Evolutionary conservation across 148 eudicot genomes (phyloP).

Genomic region (Simmondsia chinensis): DNA sequence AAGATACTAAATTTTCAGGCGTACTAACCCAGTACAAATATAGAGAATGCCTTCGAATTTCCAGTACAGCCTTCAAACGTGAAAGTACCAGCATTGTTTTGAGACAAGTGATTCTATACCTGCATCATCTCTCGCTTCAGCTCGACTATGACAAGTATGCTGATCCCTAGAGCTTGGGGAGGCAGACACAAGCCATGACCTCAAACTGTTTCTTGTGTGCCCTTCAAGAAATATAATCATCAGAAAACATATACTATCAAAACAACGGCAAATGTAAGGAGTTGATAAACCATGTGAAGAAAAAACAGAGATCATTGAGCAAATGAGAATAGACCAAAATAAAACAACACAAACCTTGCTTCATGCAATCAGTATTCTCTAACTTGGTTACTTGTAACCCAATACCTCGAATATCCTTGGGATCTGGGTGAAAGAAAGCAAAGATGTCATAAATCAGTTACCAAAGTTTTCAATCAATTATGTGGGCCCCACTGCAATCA

Average conservation of each 20-base stretch:
- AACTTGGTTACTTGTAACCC: conserved; percentile 90
- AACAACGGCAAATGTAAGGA: neutral
- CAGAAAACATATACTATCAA: neutral
- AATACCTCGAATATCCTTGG: conserved; percentile 81
- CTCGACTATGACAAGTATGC: conserved; percentile 10
- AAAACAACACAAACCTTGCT: conserved; percentile 44
- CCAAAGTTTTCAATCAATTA: too few species aligned
- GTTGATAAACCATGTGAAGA: neutral
- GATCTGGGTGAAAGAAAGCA: conserved; percentile 35
- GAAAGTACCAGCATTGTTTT: neutral
- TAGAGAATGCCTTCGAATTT: neutral
- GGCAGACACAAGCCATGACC: conserved; percentile 65
- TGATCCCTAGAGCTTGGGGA: conserved; percentile 25
- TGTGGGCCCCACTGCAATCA: too few species aligned
- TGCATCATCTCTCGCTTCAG: conserved; percentile 21
- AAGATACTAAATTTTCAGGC: too few species aligned
- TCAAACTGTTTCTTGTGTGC: conserved; percentile 41
- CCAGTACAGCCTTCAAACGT: neutral
- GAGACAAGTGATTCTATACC: conserved; percentile 26
- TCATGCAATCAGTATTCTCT: conserved; percentile 45
- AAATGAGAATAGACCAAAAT: neutral
- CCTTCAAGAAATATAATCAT: conserved; percentile 24
- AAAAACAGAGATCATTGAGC: too few species aligned
- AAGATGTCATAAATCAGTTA: neutral
- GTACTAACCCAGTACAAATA: too few species aligned